Base-by-base conservation (phyloP, 2,329 filamentous ascomycete genomes). In the Stylonectria norvegica region DNA sequence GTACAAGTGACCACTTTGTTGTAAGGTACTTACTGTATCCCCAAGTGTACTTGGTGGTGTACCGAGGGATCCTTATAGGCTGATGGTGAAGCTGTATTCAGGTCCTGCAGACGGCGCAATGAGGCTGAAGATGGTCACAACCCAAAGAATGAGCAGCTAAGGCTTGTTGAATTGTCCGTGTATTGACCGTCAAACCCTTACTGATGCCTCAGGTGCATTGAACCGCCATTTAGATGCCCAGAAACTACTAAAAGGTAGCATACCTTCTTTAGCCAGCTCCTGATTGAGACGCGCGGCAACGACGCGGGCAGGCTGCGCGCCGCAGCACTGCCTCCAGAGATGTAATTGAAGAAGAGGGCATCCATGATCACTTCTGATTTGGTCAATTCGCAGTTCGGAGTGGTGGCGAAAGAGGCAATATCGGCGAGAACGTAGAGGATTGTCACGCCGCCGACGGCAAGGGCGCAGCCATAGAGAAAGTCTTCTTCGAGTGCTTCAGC, bases 151-250 rank as follows among this genome's bases (percentile, higher is more conserved):
- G 50, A 85, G 77, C 7, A 81, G 63, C 59, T 73, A 17, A 1
- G 9, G 10, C 7, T 12, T 8, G 28, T 58, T 23, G n/a, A n/a
- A 58, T 48, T 4, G 2, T 8, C 12, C 1, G 4, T 5, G 5
- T 11, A 5, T 6, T 5, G 1, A 27, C 15, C 5, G n/a, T 19
- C 12, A 31, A 19, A n/a, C 4, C 63, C 65, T 53, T 61, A 71
- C 68, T 9, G 73, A 64, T 5, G 78, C 67, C n/a, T 78, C 72
- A 0, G 83, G 83, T 0, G 83, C 74, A 40, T 81, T 79, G 46
- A 81, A 83, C 0, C 83, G 84, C 61, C 75, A 78, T 54, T 81
- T 83, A 4, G 80, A 85, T 0, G 83, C 83, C 78, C 79, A 86
- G 57, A 87, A 76, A 3, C 71, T 70, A 45, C 78, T 79, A 39